These are phyloP conservation scores for Schizosaccharomyces versatilis DNA, from an alignment of 1,139 yeast genomes.

Conservation along the genomic window DNA sequence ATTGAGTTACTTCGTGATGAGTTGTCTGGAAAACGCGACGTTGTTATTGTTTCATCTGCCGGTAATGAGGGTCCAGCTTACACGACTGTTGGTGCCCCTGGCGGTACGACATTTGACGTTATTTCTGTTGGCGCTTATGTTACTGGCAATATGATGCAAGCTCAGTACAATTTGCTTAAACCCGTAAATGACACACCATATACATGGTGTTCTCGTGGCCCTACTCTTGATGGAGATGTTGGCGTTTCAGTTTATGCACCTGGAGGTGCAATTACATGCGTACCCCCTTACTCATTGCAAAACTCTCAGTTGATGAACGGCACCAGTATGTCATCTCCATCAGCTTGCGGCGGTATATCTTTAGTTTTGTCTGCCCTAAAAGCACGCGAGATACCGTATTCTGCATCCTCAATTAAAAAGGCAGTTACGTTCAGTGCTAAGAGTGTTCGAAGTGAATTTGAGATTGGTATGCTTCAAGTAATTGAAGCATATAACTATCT, in stretches of 20 bases:
- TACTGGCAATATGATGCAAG: conserved; percentile 10
- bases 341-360: conserved; percentile 11
- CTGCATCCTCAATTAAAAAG: conserved; percentile 7
- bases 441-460: conserved; percentile 8
- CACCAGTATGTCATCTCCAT: conserved; percentile 11
- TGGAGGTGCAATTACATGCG: conserved; percentile 11
- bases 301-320: conserved; percentile 12
- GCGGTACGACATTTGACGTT: conserved; percentile 10
- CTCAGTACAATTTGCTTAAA: conserved; percentile 9
- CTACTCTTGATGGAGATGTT: conserved; percentile 10
- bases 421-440: conserved; percentile 7
- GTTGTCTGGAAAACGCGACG: conserved; percentile 7
- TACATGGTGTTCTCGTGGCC: conserved; percentile 11
- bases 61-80: conserved; percentile 11
- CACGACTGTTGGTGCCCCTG: conserved; percentile 11
- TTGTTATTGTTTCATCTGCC: conserved; percentile 10
- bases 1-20: conserved; percentile 8
- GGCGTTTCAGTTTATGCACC: conserved; percentile 11
- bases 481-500: conserved; percentile 8
- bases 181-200: conserved; percentile 8
- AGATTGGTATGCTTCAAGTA: conserved; percentile 10
- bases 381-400: conserved; percentile 5
- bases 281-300: conserved; percentile 10
- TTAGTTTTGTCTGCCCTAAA: conserved; percentile 9
- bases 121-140: conserved; percentile 12